These are phyloP conservation scores for Conoideocrella luteorostrata DNA, from an alignment of 2,329 filamentous ascomycete species.

Conservation along the genomic window DNA sequence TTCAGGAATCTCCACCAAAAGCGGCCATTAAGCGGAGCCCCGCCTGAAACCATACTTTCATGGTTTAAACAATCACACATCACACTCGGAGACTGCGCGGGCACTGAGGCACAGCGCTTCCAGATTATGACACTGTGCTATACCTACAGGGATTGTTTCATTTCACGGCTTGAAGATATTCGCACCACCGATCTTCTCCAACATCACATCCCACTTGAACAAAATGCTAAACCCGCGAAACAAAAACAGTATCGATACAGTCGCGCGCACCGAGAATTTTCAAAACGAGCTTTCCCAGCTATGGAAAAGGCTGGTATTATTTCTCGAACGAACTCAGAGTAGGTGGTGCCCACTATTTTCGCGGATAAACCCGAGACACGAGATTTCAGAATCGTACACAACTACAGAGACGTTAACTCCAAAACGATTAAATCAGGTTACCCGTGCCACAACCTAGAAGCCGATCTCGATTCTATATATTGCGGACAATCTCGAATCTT, in stretches of 20 bases:
- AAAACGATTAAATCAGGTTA: too few relatives aligned
- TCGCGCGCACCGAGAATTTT: neutral
- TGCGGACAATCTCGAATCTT: too few relatives aligned
- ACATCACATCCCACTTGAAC: neutral
- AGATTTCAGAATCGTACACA: neutral
- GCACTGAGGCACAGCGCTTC: too few relatives aligned
- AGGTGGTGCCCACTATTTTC: neutral
- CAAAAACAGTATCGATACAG: neutral
- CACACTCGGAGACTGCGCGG: neutral
- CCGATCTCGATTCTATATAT: too few relatives aligned
- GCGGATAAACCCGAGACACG: neutral
- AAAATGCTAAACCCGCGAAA: neutral
- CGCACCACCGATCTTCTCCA: neutral
- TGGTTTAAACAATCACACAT: neutral
- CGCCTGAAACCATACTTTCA: neutral
- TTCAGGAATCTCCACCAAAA: neutral
- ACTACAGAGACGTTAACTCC: too few relatives aligned
- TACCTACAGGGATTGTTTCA: neutral
- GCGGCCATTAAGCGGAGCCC: neutral
- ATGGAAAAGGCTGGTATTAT: neutral
- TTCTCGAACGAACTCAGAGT: neutral
- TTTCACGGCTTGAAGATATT: neutral
- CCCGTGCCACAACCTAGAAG: too few relatives aligned
- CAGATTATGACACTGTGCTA: neutral
- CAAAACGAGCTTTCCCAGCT: neutral